Evolutionary conservation across 768 basidiomycete genomes (phyloP).

Genomic region (Lactifluus pinguis): DNA sequence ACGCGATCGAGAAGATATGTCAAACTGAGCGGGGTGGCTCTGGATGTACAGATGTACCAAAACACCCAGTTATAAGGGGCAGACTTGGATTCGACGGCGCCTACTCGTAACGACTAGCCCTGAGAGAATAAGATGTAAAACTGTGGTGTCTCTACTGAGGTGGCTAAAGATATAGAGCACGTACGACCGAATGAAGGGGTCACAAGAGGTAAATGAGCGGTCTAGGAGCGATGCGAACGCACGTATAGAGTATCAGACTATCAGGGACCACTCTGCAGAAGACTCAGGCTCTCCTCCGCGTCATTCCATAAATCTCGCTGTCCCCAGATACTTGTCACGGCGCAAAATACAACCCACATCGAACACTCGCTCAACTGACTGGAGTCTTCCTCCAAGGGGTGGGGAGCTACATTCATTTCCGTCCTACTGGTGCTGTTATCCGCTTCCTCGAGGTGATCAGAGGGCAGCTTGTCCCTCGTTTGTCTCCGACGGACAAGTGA

Average conservation of each 20-base stretch:
- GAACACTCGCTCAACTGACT: conserved; percentile 34
- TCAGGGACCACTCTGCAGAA: not conserved
- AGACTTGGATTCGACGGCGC: not conserved
- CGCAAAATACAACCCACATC: conserved; percentile 69
- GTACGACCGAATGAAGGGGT: not conserved
- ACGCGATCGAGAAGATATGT: not conserved
- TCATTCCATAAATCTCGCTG: conserved; percentile 78
- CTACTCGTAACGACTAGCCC: no score
- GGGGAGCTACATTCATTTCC: not conserved
- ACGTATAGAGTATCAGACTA: not conserved
- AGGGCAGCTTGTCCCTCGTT: not conserved
- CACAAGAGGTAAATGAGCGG: not conserved
- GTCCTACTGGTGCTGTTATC: not conserved
- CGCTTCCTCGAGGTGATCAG: not conserved
- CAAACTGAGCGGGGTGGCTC: not conserved
- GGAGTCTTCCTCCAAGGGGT: not conserved
- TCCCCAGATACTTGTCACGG: conserved; percentile 61
- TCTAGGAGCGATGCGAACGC: not conserved
- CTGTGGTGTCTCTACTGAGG: not conserved
- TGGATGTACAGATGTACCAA: not conserved
- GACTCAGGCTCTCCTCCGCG: conserved; percentile 34
- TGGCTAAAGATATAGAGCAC: not conserved
- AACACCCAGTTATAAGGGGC: not conserved
- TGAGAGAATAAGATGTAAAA: not conserved
- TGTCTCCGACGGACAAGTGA: conserved; percentile 11